Percentiles rank a stretch among this genome's conserved stretches.
Evolutionary conservation across 2,329 filamentous ascomycete genomes (phyloP).

Genomic region (Ophiostoma himal-ulmi): DNA sequence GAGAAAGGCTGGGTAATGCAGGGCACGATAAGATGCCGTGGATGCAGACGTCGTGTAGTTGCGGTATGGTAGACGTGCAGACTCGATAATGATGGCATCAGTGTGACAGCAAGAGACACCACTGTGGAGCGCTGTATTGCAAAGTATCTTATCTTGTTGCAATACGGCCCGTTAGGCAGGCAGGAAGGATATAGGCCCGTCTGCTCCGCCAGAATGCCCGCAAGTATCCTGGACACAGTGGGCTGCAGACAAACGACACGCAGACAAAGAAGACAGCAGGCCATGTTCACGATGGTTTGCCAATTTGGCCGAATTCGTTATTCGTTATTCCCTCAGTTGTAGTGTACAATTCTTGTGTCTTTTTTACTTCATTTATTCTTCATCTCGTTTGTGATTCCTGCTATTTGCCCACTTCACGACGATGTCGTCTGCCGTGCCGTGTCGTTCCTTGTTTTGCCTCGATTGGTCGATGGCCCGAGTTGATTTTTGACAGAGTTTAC

Average conservation of each 20-base stretch:
- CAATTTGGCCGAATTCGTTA: neutral
- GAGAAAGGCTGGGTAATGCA: slow-evolving; percentile 8
- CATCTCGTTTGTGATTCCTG: neutral
- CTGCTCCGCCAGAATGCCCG: neutral
- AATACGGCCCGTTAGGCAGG: neutral
- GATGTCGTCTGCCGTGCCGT: slow-evolving; percentile 3
- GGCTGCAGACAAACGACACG: neutral
- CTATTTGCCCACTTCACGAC: neutral
- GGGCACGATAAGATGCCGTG: neutral
- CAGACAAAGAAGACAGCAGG: neutral
- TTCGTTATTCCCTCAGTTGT: neutral
- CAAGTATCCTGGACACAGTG: neutral
- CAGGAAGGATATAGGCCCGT: slow-evolving; percentile 4
- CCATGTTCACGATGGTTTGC: neutral
- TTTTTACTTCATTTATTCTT: neutral
- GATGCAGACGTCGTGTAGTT: neutral
- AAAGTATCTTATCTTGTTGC: neutral
- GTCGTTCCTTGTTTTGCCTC: slow-evolving; percentile 8
- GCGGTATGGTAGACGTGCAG: neutral
- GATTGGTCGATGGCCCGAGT: neutral
- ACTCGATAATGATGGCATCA: neutral
- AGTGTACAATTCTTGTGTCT: neutral
- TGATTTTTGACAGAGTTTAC: neutral
- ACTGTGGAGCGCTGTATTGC: neutral
- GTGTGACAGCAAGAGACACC: neutral